A percentile compares a stretch with the other conserved stretches of the same genome.
These are phyloP conservation scores for Xylaria venustula DNA, from an alignment of 495 filamentous ascomycete genomes.

Conservation along the genomic window DNA sequence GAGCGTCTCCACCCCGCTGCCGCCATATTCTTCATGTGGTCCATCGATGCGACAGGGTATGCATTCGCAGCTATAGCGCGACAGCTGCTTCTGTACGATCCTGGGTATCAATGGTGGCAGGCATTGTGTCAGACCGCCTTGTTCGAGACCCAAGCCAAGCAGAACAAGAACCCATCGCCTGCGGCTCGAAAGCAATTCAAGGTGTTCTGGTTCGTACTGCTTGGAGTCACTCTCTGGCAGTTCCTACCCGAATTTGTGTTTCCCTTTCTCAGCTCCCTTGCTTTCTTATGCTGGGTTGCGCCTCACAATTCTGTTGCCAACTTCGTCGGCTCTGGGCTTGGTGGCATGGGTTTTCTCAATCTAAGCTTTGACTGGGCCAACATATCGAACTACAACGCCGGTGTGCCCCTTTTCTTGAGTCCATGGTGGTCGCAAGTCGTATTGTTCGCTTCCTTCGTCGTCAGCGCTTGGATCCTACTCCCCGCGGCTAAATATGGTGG, in stretches of 20 bases:
- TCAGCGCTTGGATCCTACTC: slow-evolving; percentile 56
- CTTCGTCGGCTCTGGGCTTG: slow-evolving; percentile 56
- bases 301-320: slow-evolving; percentile 55
- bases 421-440: slow-evolving; percentile 58
- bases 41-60: slow-evolving; percentile 55
- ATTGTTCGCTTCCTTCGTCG: slow-evolving; percentile 50
- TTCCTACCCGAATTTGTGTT: slow-evolving; percentile 60
- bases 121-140: slow-evolving; percentile 54
- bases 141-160: slow-evolving; percentile 55
- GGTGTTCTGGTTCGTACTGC: slow-evolving; percentile 52
- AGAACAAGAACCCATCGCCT: slow-evolving; percentile 46
- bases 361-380: slow-evolving; percentile 58
- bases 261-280: slow-evolving; percentile 55
- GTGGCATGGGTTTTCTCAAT: slow-evolving; percentile 60
- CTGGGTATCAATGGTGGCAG: slow-evolving; percentile 51
- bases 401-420: slow-evolving; percentile 50
- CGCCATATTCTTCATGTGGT: slow-evolving; percentile 58
- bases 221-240: slow-evolving; percentile 55
- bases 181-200: slow-evolving; percentile 52
- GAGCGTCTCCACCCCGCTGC: slow-evolving; percentile 48
- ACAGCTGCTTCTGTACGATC: slow-evolving; percentile 54
- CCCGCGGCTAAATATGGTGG: slow-evolving; percentile 56
- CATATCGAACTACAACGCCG: slow-evolving; percentile 46
- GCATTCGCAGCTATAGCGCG: slow-evolving; percentile 54
- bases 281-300: slow-evolving; percentile 62